Evolutionary conservation across 148 eudicot genomes (phyloP).

Genomic region (Silene uniflora): DNA sequence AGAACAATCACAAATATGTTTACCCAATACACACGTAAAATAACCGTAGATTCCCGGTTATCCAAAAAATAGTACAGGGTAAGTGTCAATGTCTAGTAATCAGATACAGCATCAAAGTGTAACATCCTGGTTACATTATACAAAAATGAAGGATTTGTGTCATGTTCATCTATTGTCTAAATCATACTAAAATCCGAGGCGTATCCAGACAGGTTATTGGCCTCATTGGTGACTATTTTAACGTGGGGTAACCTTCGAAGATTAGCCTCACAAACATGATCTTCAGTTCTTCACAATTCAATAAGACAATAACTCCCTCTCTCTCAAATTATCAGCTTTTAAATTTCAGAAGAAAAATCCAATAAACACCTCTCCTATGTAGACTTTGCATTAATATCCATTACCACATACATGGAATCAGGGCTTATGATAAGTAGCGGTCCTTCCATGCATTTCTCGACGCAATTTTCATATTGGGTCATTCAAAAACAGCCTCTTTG

Average conservation of each 20-base stretch:
- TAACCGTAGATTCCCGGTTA: too few species aligned
- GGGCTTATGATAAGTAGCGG: neutral
- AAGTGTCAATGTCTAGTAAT: too few species aligned
- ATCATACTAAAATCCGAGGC: neutral
- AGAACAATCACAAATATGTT: too few species aligned
- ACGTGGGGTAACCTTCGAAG: constrained; percentile 21
- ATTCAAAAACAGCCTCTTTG: too few species aligned
- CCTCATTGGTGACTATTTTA: constrained; percentile 6
- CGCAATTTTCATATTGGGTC: too few species aligned
- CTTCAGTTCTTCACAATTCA: constrained; percentile 28
- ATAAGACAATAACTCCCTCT: neutral
- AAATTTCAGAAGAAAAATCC: neutral
- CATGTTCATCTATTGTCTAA: neutral
- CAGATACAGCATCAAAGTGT: neutral
- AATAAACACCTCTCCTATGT: neutral
- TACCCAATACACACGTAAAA: too few species aligned
- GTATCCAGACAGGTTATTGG: neutral
- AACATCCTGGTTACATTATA: neutral
- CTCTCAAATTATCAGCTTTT: constrained; percentile 18
- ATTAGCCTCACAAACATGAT: constrained; percentile 40
- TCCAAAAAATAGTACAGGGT: too few species aligned
- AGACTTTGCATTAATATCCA: neutral
- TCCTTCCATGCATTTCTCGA: too few species aligned
- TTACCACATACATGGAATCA: neutral
- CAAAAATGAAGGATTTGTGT: neutral